phyloP scores from a whole-genome alignment of 2,329 filamentous ascomycete species.

The Didymellaceae sp. region DNA sequence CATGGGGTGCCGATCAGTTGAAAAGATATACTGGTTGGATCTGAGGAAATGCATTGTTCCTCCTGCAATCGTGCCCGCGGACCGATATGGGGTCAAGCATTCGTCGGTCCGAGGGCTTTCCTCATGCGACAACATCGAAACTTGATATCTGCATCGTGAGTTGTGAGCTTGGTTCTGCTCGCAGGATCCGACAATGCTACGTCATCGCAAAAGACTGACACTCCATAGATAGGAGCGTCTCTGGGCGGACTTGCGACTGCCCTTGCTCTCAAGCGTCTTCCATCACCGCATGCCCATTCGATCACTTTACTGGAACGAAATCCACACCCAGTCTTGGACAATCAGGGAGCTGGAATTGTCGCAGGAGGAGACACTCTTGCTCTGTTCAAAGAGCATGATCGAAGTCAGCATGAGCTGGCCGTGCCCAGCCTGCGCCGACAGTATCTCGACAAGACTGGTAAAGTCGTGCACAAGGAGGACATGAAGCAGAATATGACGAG shows the following conservation, averaged over 20 bases:
- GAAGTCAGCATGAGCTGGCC: slow-evolving; percentile 31
- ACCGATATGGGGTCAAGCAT: slow-evolving; percentile 16
- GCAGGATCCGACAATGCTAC: neutral
- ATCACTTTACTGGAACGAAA: slow-evolving; percentile 44
- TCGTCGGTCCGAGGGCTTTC: slow-evolving; percentile 19
- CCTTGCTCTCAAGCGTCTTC: slow-evolving; percentile 36
- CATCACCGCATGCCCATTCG: slow-evolving; percentile 29
- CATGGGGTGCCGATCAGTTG: slow-evolving; percentile 6
- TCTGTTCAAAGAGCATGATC: slow-evolving; percentile 40
- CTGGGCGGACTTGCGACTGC: slow-evolving; percentile 37
- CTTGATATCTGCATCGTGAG: slow-evolving; percentile 39
- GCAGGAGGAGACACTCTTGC: slow-evolving; percentile 38
- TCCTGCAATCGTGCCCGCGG: slow-evolving; percentile 12
- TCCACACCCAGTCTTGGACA: slow-evolving; percentile 36
- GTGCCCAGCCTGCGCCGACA: slow-evolving; percentile 35
- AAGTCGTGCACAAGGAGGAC: slow-evolving; percentile 36
- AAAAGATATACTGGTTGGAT: slow-evolving; percentile 3
- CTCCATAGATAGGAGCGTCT: slow-evolving; percentile 38
- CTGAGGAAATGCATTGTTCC: slow-evolving; percentile 1
- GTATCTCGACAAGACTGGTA: slow-evolving; percentile 37
- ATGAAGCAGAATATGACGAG: slow-evolving; percentile 46
- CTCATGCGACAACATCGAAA: slow-evolving; percentile 20
- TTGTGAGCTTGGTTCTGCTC: neutral
- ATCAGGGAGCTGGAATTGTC: slow-evolving; percentile 45
- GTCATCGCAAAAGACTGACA: slow-evolving; percentile 14